Percentiles rank a stretch among this genome's conserved stretches.
phyloP scores from a whole-genome alignment of 306 rosid species.

The Alnus rubra region DNA sequence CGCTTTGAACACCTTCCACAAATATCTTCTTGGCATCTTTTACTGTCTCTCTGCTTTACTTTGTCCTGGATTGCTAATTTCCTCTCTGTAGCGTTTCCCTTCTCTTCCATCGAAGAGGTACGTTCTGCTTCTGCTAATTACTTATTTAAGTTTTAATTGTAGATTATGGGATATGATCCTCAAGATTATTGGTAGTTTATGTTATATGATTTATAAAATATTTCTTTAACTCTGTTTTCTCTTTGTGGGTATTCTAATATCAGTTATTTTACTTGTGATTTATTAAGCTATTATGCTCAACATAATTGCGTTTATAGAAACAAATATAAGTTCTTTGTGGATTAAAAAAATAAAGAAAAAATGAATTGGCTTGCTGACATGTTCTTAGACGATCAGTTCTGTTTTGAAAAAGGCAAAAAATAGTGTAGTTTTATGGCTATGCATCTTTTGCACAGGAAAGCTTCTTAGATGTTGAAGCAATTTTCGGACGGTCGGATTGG shows the following conservation, averaged over 20 bases:
- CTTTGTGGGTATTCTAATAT: background rate
- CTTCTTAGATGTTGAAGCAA: background rate
- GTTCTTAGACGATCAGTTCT: background rate
- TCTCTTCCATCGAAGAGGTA: conserved; percentile 22
- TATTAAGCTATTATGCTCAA: background rate
- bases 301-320: background rate
- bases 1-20: conserved; percentile 6
- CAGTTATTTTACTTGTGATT: background rate
- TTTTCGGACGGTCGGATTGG: too few relatives aligned
- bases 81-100: conserved; percentile 12
- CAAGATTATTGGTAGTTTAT: background rate
- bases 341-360: too few relatives aligned
- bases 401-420: background rate
- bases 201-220: background rate
- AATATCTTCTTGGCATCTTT: conserved; percentile 29
- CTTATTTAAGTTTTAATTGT: background rate
- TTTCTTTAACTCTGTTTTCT: background rate
- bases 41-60: background rate
- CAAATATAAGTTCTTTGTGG: too few relatives aligned
- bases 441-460: background rate
- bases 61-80: conserved; percentile 8
- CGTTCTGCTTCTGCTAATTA: conserved; percentile 1
- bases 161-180: background rate
- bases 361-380: background rate
- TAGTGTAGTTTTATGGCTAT: background rate